Evolutionary conservation across 2,329 filamentous ascomycete species (phyloP).

Genomic region (Coniochaeta hoffmannii): DNA sequence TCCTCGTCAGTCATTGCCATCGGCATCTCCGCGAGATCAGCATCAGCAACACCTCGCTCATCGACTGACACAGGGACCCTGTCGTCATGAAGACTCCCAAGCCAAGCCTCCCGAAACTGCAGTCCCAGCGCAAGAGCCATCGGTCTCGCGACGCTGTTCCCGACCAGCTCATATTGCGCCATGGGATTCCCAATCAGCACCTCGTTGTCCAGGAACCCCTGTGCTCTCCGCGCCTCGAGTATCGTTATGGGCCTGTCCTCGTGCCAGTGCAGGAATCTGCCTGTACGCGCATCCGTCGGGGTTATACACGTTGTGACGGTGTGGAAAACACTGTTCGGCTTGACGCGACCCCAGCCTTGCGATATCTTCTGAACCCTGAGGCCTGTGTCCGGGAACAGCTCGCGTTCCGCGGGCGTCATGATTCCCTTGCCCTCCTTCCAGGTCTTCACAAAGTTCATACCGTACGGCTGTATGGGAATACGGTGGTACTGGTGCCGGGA

Average conservation of each 20-base stretch:
- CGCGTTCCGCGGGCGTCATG: slow-evolving; percentile 30
- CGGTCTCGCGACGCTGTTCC: slow-evolving; percentile 68
- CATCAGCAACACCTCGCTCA: not conserved
- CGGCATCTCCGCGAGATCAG: not conserved
- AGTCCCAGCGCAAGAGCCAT: slow-evolving; percentile 61
- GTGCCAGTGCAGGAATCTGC: slow-evolving; percentile 56
- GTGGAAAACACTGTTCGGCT: slow-evolving; percentile 39
- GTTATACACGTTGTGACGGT: slow-evolving; percentile 53
- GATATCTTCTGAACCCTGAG: slow-evolving; percentile 6
- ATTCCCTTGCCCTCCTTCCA: slow-evolving; percentile 30
- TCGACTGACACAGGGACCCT: not conserved
- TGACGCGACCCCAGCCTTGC: slow-evolving; percentile 33
- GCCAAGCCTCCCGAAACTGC: slow-evolving; percentile 51
- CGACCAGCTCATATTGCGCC: slow-evolving; percentile 59
- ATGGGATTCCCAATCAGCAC: slow-evolving; percentile 51
- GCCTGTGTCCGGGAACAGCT: slow-evolving; percentile 27
- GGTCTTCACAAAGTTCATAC: slow-evolving; percentile 42
- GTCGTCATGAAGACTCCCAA: slow-evolving; percentile 26
- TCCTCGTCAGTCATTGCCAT: not conserved
- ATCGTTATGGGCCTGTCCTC: slow-evolving; percentile 55
- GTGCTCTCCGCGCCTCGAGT: slow-evolving; percentile 60
- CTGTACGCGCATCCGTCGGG: slow-evolving; percentile 47
- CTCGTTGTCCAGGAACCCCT: slow-evolving; percentile 64
- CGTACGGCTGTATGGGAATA: slow-evolving; percentile 54
- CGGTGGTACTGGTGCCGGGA: slow-evolving; percentile 39